Conservation (phyloP, 345 rosid genomes). For the Reutealis trisperma region DNA sequence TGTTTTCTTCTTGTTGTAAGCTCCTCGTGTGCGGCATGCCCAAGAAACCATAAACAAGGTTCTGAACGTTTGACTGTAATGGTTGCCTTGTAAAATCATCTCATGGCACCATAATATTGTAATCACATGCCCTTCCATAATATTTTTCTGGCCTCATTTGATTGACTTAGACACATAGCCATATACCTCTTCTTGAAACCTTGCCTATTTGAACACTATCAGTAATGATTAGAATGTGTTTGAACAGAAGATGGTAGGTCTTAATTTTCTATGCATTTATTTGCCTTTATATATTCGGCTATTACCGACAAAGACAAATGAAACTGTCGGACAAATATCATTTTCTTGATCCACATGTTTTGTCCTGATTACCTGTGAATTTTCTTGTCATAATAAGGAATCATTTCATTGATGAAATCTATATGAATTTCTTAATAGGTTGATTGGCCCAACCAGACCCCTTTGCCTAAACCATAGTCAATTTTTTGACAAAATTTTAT, state of each 20-base stretch:
- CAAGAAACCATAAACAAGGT: not conserved
- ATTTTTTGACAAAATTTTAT: not conserved
- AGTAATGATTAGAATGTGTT: not conserved
- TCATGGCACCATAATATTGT: not conserved
- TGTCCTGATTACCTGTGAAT: slow-evolving; percentile 7
- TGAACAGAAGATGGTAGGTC: not conserved
- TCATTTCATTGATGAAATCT: not conserved
- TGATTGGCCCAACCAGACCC: not conserved
- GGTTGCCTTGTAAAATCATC: not conserved
- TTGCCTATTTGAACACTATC: not conserved
- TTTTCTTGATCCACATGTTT: not conserved
- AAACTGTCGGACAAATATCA: not conserved
- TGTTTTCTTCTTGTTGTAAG: not conserved
- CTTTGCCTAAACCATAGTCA: not conserved
- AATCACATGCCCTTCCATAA: not conserved
- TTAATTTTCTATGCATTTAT: not conserved
- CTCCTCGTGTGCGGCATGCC: not conserved
- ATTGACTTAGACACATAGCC: not conserved
- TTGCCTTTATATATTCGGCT: not conserved
- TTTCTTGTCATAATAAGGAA: not conserved
- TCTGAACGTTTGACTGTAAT: not conserved
- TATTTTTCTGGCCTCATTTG: not conserved
- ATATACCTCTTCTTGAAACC: not conserved
- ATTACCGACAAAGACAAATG: not conserved
- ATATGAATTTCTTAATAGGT: not conserved